Evolutionary conservation across 106 monocot species (phyloP), one percentile per base, ranked within the genome.

Genomic region (Phalaenopsis aphrodite): DNA sequence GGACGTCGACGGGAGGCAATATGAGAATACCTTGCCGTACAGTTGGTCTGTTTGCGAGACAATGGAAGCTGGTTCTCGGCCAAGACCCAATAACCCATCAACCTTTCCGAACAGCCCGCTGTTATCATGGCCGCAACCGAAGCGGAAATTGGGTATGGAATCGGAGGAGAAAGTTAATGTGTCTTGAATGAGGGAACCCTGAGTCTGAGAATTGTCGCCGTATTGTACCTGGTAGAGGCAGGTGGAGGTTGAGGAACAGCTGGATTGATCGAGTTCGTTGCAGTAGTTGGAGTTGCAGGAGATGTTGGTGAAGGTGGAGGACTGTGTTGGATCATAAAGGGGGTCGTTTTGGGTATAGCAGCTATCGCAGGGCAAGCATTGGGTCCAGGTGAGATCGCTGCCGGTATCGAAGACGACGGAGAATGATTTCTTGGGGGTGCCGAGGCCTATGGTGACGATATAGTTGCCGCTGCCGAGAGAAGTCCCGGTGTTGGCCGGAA

Each of bases 281-380:
- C 90, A 90, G 55, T 76, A 78, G 36, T 37, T 5, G 3, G 83
- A 80, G 41, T n/a, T 77, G 85, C 90, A 90, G 1, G 83, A 55
- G 16, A 90, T 30, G 30, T 30, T 30, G 30, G 30, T 30, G 30
- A 30, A 30, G 30, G 30, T 30, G 30, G 30, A 30, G 30, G 30
- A 30, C 30, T 30, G 30, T 30, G 30, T 30, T 30, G 30, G 30
- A 30, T 30, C 30, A 30, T 30, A 30, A 30, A 30, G 30, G 30
- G 30, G 30, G 30, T 30, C 30, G 30, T 30, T 30, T 30, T 30
- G 30, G 30, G 30, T 30, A 30, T 30, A 30, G 30, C 30, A 30
- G 30, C 30, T 30, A 30, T 30, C 30, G 30, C 30, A 30, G 30
- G 30, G 30, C 30, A 30, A 30, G 30, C 30, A 30, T 30, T 30